Evolutionary conservation across 2,329 filamentous ascomycete genomes (phyloP).

Genomic region (Plenodomus biglobosus): DNA sequence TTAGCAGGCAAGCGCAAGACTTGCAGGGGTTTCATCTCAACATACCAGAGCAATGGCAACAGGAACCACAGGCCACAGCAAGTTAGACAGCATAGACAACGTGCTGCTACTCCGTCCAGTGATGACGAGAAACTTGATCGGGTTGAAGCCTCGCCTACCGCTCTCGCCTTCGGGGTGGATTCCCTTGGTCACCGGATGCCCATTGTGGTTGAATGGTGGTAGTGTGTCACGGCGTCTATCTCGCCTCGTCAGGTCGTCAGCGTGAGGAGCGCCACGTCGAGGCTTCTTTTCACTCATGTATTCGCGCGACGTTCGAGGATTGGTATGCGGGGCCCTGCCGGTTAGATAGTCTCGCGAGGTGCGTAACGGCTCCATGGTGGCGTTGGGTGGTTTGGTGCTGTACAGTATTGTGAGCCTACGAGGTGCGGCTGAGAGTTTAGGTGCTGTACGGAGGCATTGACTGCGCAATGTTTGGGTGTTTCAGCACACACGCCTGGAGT

Average conservation of each 20-base stretch:
- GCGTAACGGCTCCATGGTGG: constrained; percentile 21
- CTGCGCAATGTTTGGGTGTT: constrained; percentile 10
- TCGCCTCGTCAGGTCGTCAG: constrained; percentile 7
- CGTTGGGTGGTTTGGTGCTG: background rate
- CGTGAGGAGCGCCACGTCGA: constrained; percentile 14
- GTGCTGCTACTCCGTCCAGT: constrained; percentile 65
- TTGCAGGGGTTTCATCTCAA: background rate
- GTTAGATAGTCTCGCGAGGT: constrained; percentile 18
- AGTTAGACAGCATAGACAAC: constrained; percentile 65
- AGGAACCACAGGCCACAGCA: constrained; percentile 75
- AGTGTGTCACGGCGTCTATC: constrained; percentile 21
- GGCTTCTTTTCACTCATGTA: constrained; percentile 28
- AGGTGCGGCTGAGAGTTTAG: background rate
- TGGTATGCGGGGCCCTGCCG: constrained; percentile 1
- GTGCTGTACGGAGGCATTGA: constrained; percentile 7
- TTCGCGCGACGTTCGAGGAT: constrained; percentile 20
- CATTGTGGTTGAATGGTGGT: constrained; percentile 49
- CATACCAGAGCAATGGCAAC: constrained; percentile 66
- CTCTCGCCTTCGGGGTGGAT: constrained; percentile 64
- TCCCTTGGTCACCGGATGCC: constrained; percentile 47
- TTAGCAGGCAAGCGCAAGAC: constrained; percentile 6
- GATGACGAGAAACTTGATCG: constrained; percentile 64
- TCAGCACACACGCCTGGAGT: constrained; percentile 15
- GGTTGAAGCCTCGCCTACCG: constrained; percentile 66
- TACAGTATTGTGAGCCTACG: background rate